These are phyloP conservation scores for Panicum hallii DNA, from an alignment of 202 grass and related monocot species.

Conservation along the genomic window DNA sequence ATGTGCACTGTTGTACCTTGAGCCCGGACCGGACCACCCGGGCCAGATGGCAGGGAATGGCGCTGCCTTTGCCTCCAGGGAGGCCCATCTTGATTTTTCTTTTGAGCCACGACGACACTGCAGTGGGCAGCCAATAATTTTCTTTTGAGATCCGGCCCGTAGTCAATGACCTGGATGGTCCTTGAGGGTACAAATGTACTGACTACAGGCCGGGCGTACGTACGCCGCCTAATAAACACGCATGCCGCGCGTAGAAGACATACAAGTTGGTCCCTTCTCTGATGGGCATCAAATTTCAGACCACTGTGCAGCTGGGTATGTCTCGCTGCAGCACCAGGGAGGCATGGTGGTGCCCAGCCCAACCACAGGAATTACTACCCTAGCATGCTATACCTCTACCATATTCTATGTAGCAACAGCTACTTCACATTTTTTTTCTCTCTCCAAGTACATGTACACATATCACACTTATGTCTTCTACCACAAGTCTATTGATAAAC, in stretches of 20 bases:
- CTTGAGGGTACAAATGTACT: too few relatives aligned
- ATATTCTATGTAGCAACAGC: neutral
- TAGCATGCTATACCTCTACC: too few relatives aligned
- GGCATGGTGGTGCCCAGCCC: neutral
- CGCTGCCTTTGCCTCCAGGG: neutral
- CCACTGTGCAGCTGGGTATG: constrained; percentile 1
- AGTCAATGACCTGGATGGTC: too few relatives aligned
- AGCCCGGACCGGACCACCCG: neutral
- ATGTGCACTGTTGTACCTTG: neutral
- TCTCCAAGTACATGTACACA: too few relatives aligned
- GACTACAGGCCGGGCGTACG: neutral
- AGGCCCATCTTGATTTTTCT: neutral
- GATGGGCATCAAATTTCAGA: neutral
- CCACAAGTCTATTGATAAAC: too few relatives aligned
- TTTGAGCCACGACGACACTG: too few relatives aligned
- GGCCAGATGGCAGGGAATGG: neutral
- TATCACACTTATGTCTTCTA: too few relatives aligned
- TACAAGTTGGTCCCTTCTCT: neutral
- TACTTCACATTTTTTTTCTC: neutral
- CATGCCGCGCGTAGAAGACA: neutral
- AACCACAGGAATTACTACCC: neutral
- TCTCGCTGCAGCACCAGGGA: neutral
- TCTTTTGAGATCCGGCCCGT: neutral
- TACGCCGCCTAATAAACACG: neutral
- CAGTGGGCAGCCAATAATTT: neutral